Evolutionary conservation across 805 yeast genomes (phyloP), one percentile per base, ranked within the genome.

Genomic region (Scheffersomyces amazonensis): DNA sequence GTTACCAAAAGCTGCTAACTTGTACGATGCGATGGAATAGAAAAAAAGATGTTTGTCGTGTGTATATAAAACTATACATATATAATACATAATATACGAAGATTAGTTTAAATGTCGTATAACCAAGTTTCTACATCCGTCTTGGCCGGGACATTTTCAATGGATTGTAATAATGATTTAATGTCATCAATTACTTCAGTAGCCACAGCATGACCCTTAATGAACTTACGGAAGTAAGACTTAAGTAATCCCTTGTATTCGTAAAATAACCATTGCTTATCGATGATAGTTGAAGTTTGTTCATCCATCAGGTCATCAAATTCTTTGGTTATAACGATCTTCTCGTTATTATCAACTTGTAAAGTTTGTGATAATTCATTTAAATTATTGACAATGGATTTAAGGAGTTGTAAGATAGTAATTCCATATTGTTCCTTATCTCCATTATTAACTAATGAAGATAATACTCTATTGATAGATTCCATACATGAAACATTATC

Each of bases 401-500:
- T 36, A 38, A 64, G 56, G 27, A 49, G 44, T 28, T 34, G 35
- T 31, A 43, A 34, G 24, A 49, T 34, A 24, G 43, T 31, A 3
- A 19, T 21, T 32, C 39, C 32, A 9, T 36, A 36, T 13, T 29
- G 11, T 16, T 25, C 11, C 7, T 3, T 5, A 2, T 13, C 12
- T 13, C 11, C 28, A 13, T 32, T 7, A 29, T 34, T 24, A 12
- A 21, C 29, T 8, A 24, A 44, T 25, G 43, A 53, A 20, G 47
- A 49, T 44, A 68, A 53, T 3, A 66, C 53, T 32, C 74, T 46
- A 41, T 64, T 60, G 37, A 69, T 52, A 2, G 68, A 61, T 43
- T 69, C 75, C 67, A 66, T 66, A 49, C 73, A 65, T 11, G 71
- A 62, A 12, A 67, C 66, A 37, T 67, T 67, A 39, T 53, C 66